These are phyloP conservation scores for Colletotrichum filicis DNA, from an alignment of 2,329 filamentous ascomycete species.

Conservation along the genomic window DNA sequence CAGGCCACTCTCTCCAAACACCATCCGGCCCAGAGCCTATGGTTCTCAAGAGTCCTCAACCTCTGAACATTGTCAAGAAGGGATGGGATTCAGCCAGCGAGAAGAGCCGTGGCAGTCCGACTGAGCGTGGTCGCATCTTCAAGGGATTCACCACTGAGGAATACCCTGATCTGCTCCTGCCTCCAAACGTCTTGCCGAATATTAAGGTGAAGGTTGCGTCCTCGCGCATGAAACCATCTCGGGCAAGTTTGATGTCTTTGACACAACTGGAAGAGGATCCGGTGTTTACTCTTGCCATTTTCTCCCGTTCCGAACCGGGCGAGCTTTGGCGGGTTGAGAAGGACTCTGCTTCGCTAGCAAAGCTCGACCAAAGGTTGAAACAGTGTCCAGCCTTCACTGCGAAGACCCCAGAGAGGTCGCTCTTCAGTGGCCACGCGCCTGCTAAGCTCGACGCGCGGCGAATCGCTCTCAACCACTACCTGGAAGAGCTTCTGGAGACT, in stretches of 20 bases:
- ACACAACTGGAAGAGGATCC: conserved; percentile 90
- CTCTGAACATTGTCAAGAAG: conserved; percentile 52
- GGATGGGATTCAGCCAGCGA: conserved; percentile 42
- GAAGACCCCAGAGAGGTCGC: conserved; percentile 82
- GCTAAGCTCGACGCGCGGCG: conserved; percentile 92
- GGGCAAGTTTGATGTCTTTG: conserved; percentile 83
- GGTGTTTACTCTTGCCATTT: conserved; percentile 90
- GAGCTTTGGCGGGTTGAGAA: conserved; percentile 98
- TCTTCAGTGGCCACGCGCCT: conserved; percentile 93
- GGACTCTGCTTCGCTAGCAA: conserved; percentile 82
- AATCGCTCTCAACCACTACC: conserved; percentile 82
- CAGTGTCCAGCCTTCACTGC: conserved; percentile 77
- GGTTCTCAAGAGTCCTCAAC: conserved; percentile 52
- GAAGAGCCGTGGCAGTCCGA: conserved; percentile 50
- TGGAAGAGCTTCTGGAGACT: conserved; percentile 86
- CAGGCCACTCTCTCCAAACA: conserved; percentile 74
- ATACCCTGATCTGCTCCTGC: conserved; percentile 85
- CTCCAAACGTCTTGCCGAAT: conserved; percentile 88
- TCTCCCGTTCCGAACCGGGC: conserved; percentile 77
- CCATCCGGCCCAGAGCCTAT: conserved; percentile 46
- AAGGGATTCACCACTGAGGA: conserved; percentile 85
- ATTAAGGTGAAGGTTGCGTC: conserved; percentile 90
- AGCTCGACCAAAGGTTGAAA: conserved; percentile 84
- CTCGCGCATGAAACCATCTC: conserved; percentile 92
- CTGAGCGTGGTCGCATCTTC: conserved; percentile 69